Conservation (phyloP, 2,329 filamentous ascomycete genomes). For the Ophiostoma piceae region DNA sequence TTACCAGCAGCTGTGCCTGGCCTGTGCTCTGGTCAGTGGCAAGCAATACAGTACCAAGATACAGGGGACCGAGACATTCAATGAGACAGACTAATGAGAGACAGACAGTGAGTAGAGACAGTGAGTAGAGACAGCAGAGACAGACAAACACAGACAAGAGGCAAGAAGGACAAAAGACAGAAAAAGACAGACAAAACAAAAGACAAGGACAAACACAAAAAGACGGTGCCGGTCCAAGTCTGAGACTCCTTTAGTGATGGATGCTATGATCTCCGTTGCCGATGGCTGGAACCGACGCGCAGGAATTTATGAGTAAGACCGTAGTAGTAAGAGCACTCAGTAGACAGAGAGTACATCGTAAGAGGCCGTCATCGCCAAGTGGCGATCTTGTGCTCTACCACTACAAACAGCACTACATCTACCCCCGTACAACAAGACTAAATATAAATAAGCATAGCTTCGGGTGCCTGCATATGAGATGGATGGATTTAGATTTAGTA, state of each 20-base stretch:
- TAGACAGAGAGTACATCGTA: no score
- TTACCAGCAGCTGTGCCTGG: not conserved
- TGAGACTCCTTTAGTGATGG: not conserved
- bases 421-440: not conserved
- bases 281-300: not conserved
- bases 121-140: not conserved
- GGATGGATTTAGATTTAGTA: not conserved
- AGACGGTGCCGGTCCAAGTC: constrained; percentile 1
- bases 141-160: not conserved
- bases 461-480: not conserved
- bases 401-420: not conserved
- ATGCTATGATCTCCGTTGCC: not conserved
- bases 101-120: not conserved
- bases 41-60: not conserved
- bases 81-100: not conserved
- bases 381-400: not conserved
- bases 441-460: not conserved
- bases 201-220: not conserved
- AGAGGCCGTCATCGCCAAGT: not conserved
- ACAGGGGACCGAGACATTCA: not conserved
- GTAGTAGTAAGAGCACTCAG: no score
- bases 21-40: not conserved
- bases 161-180: not conserved
- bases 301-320: constrained; percentile 1
- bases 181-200: not conserved